Evolutionary conservation across 805 yeast genomes (phyloP).

Genomic region (Cyberlindnera meyerae): DNA sequence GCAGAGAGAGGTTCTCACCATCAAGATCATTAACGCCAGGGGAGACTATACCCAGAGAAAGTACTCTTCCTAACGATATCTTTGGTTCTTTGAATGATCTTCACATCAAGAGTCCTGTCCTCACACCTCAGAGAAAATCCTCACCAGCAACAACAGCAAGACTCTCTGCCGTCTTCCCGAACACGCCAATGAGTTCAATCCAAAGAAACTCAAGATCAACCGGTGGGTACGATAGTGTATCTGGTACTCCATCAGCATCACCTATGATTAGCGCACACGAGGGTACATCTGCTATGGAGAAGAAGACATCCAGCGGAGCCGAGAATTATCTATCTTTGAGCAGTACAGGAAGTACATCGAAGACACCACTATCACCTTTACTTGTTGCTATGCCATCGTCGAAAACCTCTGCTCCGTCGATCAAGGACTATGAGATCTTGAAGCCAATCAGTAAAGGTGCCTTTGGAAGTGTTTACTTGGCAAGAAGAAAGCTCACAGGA

Average conservation of each 20-base stretch:
- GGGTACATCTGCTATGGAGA: slow-evolving; percentile 20
- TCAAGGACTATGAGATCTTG: slow-evolving; percentile 82
- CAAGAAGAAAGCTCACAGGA: slow-evolving; percentile 79
- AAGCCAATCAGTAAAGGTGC: slow-evolving; percentile 97
- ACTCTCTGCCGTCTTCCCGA: slow-evolving; percentile 18
- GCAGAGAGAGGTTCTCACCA: slow-evolving; percentile 22
- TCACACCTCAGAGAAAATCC: slow-evolving; percentile 27
- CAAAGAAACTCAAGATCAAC: slow-evolving; percentile 42
- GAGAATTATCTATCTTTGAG: slow-evolving; percentile 26
- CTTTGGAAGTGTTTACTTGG: slow-evolving; percentile 89
- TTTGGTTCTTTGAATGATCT: slow-evolving; percentile 23
- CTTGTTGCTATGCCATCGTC: slow-evolving; percentile 59
- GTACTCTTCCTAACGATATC: slow-evolving; percentile 10
- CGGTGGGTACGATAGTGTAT: slow-evolving; percentile 18
- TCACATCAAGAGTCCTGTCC: slow-evolving; percentile 26
- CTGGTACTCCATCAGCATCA: slow-evolving; percentile 48
- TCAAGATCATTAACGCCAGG: slow-evolving; percentile 42
- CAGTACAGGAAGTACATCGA: slow-evolving; percentile 26
- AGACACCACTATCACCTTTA: slow-evolving; percentile 77
- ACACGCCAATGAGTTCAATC: slow-evolving; percentile 55
- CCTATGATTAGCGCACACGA: slow-evolving; percentile 53
- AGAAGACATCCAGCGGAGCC: slow-evolving; percentile 18
- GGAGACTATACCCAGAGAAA: slow-evolving; percentile 27
- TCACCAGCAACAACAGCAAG: slow-evolving; percentile 20
- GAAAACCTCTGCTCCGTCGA: slow-evolving; percentile 56